phyloP scores from a whole-genome alignment of 345 rosid species.

The Populus davidiana region DNA sequence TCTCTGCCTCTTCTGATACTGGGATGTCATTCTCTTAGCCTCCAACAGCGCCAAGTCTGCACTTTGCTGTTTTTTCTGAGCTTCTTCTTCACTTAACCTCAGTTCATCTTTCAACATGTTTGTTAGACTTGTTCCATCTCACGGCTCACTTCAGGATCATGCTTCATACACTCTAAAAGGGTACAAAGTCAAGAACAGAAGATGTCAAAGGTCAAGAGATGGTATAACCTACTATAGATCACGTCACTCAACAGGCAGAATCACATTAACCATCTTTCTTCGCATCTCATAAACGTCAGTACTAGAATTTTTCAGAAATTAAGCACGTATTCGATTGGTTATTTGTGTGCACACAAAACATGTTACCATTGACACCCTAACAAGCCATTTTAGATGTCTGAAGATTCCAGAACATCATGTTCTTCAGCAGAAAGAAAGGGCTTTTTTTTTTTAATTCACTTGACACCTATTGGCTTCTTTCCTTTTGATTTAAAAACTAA shows the following conservation, averaged over 20 bases:
- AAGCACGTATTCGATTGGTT: not conserved
- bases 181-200: not conserved
- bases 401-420: not conserved
- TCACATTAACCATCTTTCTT: not conserved
- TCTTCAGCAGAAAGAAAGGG: not conserved
- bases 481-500: too few relatives aligned
- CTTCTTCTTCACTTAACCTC: conserved; percentile 50
- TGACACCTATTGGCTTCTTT: too few relatives aligned
- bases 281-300: not conserved
- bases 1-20: conserved; percentile 66
- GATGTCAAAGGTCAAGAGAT: not conserved
- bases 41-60: conserved; percentile 52
- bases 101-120: conserved; percentile 50
- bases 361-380: not conserved
- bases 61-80: conserved; percentile 40
- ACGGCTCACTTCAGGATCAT: conserved; percentile 36
- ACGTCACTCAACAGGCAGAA: not conserved
- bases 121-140: conserved; percentile 41
- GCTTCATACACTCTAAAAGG: conserved; percentile 49
- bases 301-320: not conserved
- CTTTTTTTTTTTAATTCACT: not conserved
- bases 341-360: not conserved
- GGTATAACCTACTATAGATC: not conserved
- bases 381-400: not conserved
- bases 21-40: conserved; percentile 58